Percentiles rank a stretch among this genome's conserved stretches.
Evolutionary conservation across 2,329 filamentous ascomycete genomes (phyloP).

Genomic region (Pseudogymnoascus sp.): DNA sequence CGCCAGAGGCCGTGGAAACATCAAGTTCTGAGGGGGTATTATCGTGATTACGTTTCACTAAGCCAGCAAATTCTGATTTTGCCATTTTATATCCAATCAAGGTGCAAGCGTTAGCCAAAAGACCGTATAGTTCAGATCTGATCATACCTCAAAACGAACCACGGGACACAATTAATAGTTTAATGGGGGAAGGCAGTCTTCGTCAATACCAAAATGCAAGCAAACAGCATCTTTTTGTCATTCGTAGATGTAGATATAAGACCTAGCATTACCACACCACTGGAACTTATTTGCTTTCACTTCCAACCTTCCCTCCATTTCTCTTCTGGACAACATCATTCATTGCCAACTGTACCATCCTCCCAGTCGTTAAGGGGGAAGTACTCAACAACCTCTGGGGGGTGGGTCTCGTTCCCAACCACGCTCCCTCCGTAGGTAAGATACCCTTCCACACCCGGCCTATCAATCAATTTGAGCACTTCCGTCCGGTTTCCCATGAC

Average conservation of each 20-base stretch:
- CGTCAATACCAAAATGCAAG: background rate
- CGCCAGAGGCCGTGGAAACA: too few species aligned
- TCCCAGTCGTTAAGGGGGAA: background rate
- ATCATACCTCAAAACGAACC: background rate
- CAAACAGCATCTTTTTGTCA: background rate
- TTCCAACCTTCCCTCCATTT: background rate
- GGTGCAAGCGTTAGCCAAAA: too few species aligned
- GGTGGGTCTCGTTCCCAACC: conserved; percentile 25
- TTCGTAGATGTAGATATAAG: background rate
- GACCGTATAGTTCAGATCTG: background rate
- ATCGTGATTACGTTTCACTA: too few species aligned
- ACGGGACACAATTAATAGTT: background rate
- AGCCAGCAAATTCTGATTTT: too few species aligned
- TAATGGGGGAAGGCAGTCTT: background rate
- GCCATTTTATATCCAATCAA: too few species aligned
- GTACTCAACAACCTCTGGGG: conserved; percentile 19
- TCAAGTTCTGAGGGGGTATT: too few species aligned
- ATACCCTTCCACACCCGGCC: conserved; percentile 27
- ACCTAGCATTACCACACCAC: background rate
- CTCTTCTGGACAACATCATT: background rate
- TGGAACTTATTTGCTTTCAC: background rate
- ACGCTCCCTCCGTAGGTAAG: conserved; percentile 28
- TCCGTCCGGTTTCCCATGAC: conserved; percentile 29
- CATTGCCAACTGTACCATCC: background rate
- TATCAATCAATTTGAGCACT: conserved; percentile 18